Evolutionary conservation across 2,329 filamentous ascomycete genomes (phyloP).

Genomic region (Canariomyces notabilis): DNA sequence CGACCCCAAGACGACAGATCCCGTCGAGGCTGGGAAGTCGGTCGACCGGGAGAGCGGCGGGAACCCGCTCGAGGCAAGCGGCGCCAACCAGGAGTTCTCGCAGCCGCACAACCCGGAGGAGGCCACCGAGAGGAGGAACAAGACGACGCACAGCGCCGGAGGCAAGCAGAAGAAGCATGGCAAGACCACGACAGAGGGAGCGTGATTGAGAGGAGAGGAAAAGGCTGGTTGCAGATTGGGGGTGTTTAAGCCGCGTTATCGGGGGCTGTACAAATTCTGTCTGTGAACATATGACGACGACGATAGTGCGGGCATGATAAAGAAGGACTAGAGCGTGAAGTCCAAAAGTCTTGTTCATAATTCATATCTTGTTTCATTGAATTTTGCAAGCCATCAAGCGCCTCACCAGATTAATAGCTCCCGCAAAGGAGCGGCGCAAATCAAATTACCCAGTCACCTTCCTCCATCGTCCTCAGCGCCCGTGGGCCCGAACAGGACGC

Average conservation of each 20-base stretch:
- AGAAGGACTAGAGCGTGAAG: not conserved
- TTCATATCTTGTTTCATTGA: not conserved
- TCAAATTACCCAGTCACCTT: not conserved
- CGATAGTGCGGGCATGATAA: not conserved
- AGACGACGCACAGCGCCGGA: conserved; percentile 28
- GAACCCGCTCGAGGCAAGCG: conserved; percentile 37
- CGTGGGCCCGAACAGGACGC: too few species aligned
- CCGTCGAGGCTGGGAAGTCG: too few species aligned
- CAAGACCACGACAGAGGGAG: conserved; percentile 20
- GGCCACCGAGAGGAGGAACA: conserved; percentile 31
- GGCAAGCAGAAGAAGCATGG: conserved; percentile 26
- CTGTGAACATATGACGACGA: not conserved
- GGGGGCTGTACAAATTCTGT: not conserved
- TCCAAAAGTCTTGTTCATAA: conserved; percentile 1
- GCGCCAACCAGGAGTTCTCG: conserved; percentile 42
- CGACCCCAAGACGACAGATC: conserved; percentile 58
- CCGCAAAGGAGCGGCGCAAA: not conserved
- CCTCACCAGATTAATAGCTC: not conserved
- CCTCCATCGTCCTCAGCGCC: not conserved
- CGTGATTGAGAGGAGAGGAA: not conserved
- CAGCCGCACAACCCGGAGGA: conserved; percentile 34
- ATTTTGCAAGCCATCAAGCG: not conserved
- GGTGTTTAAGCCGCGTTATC: not conserved
- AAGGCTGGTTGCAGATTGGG: not conserved
- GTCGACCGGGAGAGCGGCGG: conserved; percentile 34